phyloP scores from a whole-genome alignment of 495 filamentous ascomycete species.

The Trichocladium uniseriatum region DNA sequence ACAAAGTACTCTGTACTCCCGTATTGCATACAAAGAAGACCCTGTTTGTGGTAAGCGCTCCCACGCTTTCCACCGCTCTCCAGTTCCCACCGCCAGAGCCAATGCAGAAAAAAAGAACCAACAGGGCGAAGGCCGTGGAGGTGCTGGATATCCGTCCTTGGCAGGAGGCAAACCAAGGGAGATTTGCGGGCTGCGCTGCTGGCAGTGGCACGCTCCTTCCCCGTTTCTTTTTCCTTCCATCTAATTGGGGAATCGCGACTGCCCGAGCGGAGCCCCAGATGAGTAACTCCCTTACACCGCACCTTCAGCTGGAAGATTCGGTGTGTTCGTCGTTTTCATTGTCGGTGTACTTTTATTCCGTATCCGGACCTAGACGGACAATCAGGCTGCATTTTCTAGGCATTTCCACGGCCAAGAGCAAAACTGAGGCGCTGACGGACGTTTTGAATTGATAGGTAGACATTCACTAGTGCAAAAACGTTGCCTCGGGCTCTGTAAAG shows the following conservation, averaged over 20 bases:
- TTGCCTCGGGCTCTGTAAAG: not conserved
- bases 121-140: too few species aligned
- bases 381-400: too few species aligned
- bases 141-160: not conserved
- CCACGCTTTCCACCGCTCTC: too few species aligned
- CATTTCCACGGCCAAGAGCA: too few species aligned
- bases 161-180: constrained; percentile 2
- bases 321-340: not conserved
- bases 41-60: not conserved
- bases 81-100: not conserved
- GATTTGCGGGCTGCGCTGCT: too few species aligned
- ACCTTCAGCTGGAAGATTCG: not conserved
- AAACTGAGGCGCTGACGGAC: too few species aligned
- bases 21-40: not conserved
- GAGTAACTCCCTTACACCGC: not conserved
- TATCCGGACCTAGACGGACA: too few species aligned
- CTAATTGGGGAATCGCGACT: not conserved
- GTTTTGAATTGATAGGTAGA: too few species aligned
- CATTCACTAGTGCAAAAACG: too few species aligned
- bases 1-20: not conserved
- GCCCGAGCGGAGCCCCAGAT: not conserved
- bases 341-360: too few species aligned
- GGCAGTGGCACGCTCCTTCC: not conserved
- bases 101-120: not conserved
- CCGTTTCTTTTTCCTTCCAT: not conserved